These are phyloP conservation scores for Cyanophora paradoxa DNA, from an alignment of 78 protist genomes.

Conservation along the genomic window DNA sequence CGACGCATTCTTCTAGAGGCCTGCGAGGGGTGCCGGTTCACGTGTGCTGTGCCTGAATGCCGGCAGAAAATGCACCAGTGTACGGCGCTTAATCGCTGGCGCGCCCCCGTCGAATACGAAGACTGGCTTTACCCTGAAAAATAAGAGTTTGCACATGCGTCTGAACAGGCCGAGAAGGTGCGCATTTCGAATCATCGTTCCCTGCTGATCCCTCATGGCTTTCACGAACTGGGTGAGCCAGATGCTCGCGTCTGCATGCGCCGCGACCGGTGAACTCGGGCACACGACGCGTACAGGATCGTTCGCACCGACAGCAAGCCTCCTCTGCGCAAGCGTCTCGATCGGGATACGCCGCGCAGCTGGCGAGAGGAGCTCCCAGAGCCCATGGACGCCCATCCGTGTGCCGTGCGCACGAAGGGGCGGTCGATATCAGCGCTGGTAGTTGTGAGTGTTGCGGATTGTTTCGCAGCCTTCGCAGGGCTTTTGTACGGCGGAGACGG, in stretches of 20 bases:
- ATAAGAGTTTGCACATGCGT: slow-evolving; percentile 41
- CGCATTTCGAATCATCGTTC: slow-evolving; percentile 30
- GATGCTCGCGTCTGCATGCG: slow-evolving; percentile 52
- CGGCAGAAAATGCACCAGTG: not conserved
- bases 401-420: too few species aligned
- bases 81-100: not conserved
- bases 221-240: slow-evolving; percentile 50
- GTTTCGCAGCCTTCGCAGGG: too few species aligned
- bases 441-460: too few species aligned
- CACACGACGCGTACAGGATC: too few species aligned
- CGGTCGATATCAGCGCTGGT: too few species aligned
- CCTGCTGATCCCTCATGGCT: slow-evolving; percentile 38
- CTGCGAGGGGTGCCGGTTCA: not conserved
- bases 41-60: not conserved
- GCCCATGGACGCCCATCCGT: slow-evolving; percentile 60
- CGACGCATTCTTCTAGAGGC: too few species aligned
- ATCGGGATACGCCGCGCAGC: slow-evolving; percentile 23
- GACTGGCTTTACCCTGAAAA: slow-evolving; percentile 35
- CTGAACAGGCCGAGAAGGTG: slow-evolving; percentile 53
- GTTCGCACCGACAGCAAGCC: slow-evolving; percentile 49
- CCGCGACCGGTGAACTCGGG: too few species aligned
- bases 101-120: slow-evolving; percentile 60
- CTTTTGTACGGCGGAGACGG: too few species aligned
- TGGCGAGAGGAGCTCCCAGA: slow-evolving; percentile 55
- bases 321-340: slow-evolving; percentile 19